phyloP scores from a whole-genome alignment of 139 green algal genomes.

The Closterium sp. region DNA sequence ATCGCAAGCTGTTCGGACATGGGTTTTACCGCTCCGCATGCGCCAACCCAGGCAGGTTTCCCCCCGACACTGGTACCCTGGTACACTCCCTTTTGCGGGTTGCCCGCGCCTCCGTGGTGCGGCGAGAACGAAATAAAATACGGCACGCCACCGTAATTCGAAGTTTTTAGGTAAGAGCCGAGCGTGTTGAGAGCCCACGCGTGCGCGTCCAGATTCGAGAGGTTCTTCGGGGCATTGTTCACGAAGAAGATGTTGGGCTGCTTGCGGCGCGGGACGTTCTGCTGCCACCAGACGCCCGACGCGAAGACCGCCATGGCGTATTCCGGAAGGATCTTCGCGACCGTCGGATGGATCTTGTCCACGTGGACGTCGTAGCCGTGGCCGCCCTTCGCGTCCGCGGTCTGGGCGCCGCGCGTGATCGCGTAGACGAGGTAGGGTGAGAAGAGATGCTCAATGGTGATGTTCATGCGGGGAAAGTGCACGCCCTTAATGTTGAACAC shows the following conservation, averaged over 20 bases:
- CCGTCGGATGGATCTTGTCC: not conserved
- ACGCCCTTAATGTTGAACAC: not conserved
- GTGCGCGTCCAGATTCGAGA: not conserved
- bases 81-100: not conserved
- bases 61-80: not conserved
- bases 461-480: not conserved
- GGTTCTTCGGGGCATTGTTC: not conserved
- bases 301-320: not conserved
- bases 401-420: not conserved
- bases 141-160: not conserved
- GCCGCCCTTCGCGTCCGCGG: not conserved
- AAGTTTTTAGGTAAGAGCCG: not conserved
- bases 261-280: not conserved
- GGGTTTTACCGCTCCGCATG: not conserved
- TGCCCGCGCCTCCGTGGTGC: not conserved
- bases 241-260: not conserved
- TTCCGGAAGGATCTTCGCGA: not conserved
- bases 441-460: not conserved
- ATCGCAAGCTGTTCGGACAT: not conserved
- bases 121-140: constrained; percentile 1
- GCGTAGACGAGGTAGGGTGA: not conserved
- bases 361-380: not conserved
- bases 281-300: not conserved
- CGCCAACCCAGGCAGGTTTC: not conserved
- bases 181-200: not conserved